Conservation (phyloP, 176 grass and related monocot genomes). For the Canna indica region DNA sequence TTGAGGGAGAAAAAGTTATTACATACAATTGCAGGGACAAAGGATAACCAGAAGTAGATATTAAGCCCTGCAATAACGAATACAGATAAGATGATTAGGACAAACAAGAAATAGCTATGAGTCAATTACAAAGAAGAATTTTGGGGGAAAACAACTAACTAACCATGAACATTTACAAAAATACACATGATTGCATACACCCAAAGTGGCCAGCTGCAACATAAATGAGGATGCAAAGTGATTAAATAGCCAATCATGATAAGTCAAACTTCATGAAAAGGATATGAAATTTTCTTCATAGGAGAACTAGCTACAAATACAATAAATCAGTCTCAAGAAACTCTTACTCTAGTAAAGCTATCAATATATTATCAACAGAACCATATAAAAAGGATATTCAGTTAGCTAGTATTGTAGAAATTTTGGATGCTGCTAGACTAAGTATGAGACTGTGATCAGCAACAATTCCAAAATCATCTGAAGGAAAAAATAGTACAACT, state of each 20-base stretch:
- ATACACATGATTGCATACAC: conserved; percentile 79
- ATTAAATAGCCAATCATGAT: background rate
- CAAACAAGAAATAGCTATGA: background rate
- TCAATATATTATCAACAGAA: too few species aligned
- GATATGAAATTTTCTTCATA: background rate
- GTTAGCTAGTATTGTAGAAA: too few species aligned
- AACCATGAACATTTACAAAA: conserved; percentile 83
- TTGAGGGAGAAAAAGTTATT: conserved; percentile 6
- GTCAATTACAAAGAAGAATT: background rate
- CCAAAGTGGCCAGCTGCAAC: conserved; percentile 88
- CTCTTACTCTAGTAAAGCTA: too few species aligned
- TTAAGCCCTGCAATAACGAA: conserved; percentile 66
- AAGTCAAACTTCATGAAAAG: background rate
- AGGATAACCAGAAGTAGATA: conserved; percentile 98
- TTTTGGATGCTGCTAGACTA: background rate
- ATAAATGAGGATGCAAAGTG: conserved; percentile 30
- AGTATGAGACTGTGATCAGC: background rate
- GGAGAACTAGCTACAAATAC: background rate
- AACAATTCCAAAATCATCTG: background rate
- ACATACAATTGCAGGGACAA: conserved; percentile 72
- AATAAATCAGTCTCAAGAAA: background rate
- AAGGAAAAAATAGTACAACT: background rate
- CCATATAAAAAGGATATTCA: too few species aligned
- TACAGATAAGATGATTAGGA: background rate
- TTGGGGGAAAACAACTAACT: background rate